Base-by-base conservation (phyloP, 371 early-diverging fungal genomes). In the Mortierella sp. region DNA sequence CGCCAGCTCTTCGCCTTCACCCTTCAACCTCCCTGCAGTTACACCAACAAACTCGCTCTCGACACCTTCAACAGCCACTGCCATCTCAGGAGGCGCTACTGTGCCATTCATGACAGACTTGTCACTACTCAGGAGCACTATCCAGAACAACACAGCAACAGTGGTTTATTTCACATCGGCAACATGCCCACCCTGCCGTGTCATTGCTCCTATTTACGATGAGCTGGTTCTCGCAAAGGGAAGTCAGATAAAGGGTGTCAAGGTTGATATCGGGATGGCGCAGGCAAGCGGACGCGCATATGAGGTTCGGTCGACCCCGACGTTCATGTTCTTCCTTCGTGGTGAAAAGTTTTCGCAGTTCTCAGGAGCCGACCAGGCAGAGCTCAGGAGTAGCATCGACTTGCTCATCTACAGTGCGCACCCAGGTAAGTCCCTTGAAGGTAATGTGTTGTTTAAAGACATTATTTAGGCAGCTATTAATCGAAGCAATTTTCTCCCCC, bases 101-200 rank as follows among this genome's bases (percentile, higher is more conserved):
- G 72, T 81, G 80, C 38, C 91, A 87, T 75, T 79, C 70, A 48
- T 92, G 88, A 65, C 83, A 42, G 48, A 91, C 85, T 73, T 88
- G 84, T 1, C 28, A 77, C 50, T 75, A 77, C 54, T 88, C 90
- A 45, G 84, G 47, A 74, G 76, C 13, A 84, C 89, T 28, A 89
- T 94, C 31, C 76, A 88, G 4, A 75, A 82, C 4, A 91, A 93
- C 70, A 86, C 89, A 1, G 92, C 93, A 5, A 94, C 94, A 4
- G 92, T 90, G 42, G 93, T 94, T n/a, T 94, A 94, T 75, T 95
- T 96, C 79, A 96, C 96, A 5, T 93, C 94, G 2, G 90, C 91
- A 0, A 92, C 90, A 5, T 96, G 96, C 78, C 92, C 92, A 9
- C 96, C 96, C 6, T 96, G 96, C 78, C 89, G 91, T 63, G 88